A percentile compares a stretch with the other conserved stretches of the same genome.
Evolutionary conservation across 345 rosid genomes (phyloP).

Genomic region (Turritis glabra): DNA sequence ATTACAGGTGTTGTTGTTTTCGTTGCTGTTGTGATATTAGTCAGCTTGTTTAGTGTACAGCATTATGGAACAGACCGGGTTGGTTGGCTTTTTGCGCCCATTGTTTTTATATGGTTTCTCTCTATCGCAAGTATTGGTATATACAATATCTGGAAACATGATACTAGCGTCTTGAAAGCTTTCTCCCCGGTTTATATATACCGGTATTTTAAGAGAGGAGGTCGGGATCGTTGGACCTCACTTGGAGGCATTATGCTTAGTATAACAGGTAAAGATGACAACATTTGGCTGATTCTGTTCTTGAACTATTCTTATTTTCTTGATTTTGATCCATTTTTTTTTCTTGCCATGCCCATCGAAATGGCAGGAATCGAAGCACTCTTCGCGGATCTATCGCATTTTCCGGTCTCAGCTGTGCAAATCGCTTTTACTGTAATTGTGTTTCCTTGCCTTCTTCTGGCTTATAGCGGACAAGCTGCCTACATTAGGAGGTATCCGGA

Average conservation of each 20-base stretch:
- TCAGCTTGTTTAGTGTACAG: conserved; percentile 72
- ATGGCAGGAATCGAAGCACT: conserved; percentile 81
- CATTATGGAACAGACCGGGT: conserved; percentile 82
- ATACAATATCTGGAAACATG: conserved; percentile 68
- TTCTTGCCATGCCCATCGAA: neutral
- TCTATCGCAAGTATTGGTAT: conserved; percentile 73
- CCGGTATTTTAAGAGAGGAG: conserved; percentile 64
- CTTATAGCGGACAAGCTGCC: conserved; percentile 91
- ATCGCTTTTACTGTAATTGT: conserved; percentile 69
- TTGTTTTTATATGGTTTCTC: conserved; percentile 85
- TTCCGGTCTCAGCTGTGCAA: conserved; percentile 55
- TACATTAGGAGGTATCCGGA: conserved; percentile 68
- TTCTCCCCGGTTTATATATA: conserved; percentile 68
- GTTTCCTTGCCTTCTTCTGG: conserved; percentile 80
- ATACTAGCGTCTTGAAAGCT: conserved; percentile 76
- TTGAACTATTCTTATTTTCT: neutral
- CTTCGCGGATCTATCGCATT: conserved; percentile 93
- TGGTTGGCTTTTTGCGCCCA: conserved; percentile 85
- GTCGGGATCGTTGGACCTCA: conserved; percentile 71
- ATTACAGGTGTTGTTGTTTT: conserved; percentile 72
- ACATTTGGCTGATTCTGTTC: neutral
- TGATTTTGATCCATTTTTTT: neutral
- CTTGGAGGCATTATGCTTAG: conserved; percentile 89
- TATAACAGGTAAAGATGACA: conserved; percentile 55
- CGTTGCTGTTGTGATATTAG: conserved; percentile 68